A percentile compares a stretch with the other conserved stretches of the same genome.
Evolutionary conservation across 2,329 filamentous ascomycete species (phyloP).

Genomic region (Alternaria sp.): DNA sequence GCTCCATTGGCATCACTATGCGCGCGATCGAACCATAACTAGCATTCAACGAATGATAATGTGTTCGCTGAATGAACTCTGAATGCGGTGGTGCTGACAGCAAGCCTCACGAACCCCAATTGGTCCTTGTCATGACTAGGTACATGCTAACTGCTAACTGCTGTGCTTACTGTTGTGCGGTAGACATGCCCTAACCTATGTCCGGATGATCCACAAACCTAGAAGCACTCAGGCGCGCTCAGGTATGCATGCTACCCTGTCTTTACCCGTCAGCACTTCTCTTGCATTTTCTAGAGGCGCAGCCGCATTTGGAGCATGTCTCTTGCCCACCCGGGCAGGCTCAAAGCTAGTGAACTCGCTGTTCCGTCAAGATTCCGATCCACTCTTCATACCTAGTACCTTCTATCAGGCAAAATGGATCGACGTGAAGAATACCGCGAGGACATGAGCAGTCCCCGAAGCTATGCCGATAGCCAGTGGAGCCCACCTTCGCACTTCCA

Average conservation of each 20-base stretch:
- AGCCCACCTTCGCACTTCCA: slow-evolving; percentile 29
- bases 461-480: slow-evolving; percentile 24
- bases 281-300: slow-evolving; percentile 6
- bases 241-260: slow-evolving; percentile 18
- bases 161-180: slow-evolving; percentile 22
- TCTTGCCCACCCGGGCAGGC: neutral
- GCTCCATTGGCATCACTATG: slow-evolving; percentile 5
- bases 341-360: neutral
- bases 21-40: slow-evolving; percentile 6
- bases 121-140: slow-evolving; percentile 9
- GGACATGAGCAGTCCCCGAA: slow-evolving; percentile 16
- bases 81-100: slow-evolving; percentile 13
- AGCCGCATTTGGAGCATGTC: slow-evolving; percentile 17
- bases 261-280: slow-evolving; percentile 7
- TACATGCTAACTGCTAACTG: slow-evolving; percentile 14
- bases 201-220: slow-evolving; percentile 4
- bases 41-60: slow-evolving; percentile 12
- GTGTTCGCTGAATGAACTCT: slow-evolving; percentile 6
- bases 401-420: slow-evolving; percentile 19
- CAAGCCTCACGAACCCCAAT: slow-evolving; percentile 8
- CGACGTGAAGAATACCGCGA: slow-evolving; percentile 19
- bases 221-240: slow-evolving; percentile 13
- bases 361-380: slow-evolving; percentile 7
- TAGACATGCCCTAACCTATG: slow-evolving; percentile 10
- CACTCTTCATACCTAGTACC: slow-evolving; percentile 7